These are phyloP conservation scores for Aspergillus sp. DNA, from an alignment of 2,329 filamentous ascomycete species.

Conservation along the genomic window DNA sequence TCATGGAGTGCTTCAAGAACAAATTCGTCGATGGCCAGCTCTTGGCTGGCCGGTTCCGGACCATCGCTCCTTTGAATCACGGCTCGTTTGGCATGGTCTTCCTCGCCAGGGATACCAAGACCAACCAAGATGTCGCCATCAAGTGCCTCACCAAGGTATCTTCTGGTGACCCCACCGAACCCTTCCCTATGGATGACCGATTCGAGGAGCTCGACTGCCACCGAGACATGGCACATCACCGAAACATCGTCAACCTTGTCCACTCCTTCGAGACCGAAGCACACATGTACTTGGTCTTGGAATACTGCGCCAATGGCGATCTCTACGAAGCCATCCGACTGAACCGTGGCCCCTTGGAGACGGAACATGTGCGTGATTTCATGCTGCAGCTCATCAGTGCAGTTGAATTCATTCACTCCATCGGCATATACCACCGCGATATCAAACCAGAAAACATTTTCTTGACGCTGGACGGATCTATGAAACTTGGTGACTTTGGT, in stretches of 20 bases:
- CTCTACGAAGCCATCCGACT: slow-evolving; percentile 94
- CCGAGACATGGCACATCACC: slow-evolving; percentile 69
- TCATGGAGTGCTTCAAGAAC: slow-evolving; percentile 32
- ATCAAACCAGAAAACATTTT: slow-evolving; percentile 99
- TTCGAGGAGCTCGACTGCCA: slow-evolving; percentile 63
- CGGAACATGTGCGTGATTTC: slow-evolving; percentile 93
- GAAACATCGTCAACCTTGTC: slow-evolving; percentile 90
- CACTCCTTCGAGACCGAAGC: slow-evolving; percentile 87
- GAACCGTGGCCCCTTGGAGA: slow-evolving; percentile 83
- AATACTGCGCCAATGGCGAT: slow-evolving; percentile 93
- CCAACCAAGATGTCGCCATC: slow-evolving; percentile 79
- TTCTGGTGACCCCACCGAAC: slow-evolving; percentile 55
- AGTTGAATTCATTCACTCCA: slow-evolving; percentile 83
- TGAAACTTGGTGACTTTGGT: slow-evolving; percentile 97
- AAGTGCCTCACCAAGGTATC: slow-evolving; percentile 89
- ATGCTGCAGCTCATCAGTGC: slow-evolving; percentile 92
- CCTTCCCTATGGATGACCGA: slow-evolving; percentile 73
- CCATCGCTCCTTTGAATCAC: slow-evolving; percentile 91
- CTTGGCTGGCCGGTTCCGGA: slow-evolving; percentile 72
- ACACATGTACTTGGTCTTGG: slow-evolving; percentile 87
- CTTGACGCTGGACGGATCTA: slow-evolving; percentile 73
- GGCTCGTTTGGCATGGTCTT: slow-evolving; percentile 99
- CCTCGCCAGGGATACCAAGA: slow-evolving; percentile 74
- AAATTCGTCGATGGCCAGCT: slow-evolving; percentile 31
- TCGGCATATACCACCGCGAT: slow-evolving; percentile 91